A percentile compares a stretch with the other conserved stretches of the same genome.
phyloP scores from a whole-genome alignment of 495 filamentous ascomycete species.

The Podospora appendiculata region DNA sequence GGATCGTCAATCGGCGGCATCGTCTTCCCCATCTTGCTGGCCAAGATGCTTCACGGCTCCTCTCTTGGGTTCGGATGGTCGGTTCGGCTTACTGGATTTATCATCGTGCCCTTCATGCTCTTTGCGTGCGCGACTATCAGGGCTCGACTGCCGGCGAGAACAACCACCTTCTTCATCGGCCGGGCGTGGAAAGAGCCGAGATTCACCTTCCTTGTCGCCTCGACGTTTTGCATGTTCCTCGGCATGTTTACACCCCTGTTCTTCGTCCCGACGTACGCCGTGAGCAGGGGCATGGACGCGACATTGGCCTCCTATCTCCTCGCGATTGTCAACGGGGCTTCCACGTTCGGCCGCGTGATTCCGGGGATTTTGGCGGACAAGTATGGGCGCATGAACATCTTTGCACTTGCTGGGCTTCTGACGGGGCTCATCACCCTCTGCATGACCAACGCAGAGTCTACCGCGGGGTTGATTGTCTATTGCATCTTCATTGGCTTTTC shows the following conservation, averaged over 20 bases:
- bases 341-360: constrained; percentile 49
- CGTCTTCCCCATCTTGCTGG: constrained; percentile 38
- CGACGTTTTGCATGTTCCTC: constrained; percentile 37
- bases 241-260: constrained; percentile 53
- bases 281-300: constrained; percentile 35
- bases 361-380: constrained; percentile 48
- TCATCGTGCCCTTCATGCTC: constrained; percentile 38
- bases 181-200: constrained; percentile 31
- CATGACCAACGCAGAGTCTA: constrained; percentile 26
- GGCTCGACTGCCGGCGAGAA: constrained; percentile 38
- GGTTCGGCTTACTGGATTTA: constrained; percentile 50
- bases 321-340: constrained; percentile 45
- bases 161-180: constrained; percentile 32
- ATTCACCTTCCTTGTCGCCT: constrained; percentile 30
- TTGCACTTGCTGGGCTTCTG: constrained; percentile 24
- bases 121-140: constrained; percentile 36
- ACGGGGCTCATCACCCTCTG: constrained; percentile 38
- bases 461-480: constrained; percentile 33
- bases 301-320: constrained; percentile 48
- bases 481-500: constrained; percentile 29
- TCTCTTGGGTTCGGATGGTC: constrained; percentile 52
- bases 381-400: constrained; percentile 44
- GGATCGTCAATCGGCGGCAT: constrained; percentile 54
- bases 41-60: constrained; percentile 30
- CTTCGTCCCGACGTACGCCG: constrained; percentile 48